A percentile compares a stretch with the other conserved stretches of the same genome.
phyloP scores from a whole-genome alignment of 148 eudicot genomes.

The Polygonum maritimum region DNA sequence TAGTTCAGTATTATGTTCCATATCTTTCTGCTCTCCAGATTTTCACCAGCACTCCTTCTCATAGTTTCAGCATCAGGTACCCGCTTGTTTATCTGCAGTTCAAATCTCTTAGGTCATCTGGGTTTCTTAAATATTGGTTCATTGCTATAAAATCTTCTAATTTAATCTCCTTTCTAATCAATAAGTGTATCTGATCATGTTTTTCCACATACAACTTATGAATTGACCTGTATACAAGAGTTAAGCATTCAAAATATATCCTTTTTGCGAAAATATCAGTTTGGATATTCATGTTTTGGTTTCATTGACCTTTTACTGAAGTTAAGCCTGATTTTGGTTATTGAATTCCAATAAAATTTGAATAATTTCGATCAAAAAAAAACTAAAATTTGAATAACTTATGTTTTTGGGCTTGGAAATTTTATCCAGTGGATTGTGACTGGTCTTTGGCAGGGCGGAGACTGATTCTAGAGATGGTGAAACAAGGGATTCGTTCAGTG shows the following conservation, averaged over 20 bases:
- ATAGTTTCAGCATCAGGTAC: constrained; percentile 50
- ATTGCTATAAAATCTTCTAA: no score
- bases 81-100: neutral
- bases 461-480: constrained; percentile 52
- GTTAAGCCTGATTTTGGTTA: no score
- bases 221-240: no score
- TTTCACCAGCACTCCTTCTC: constrained; percentile 60
- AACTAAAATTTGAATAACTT: no score
- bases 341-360: no score
- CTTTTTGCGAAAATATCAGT: no score
- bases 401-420: no score
- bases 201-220: no score
- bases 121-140: neutral
- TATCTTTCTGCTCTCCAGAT: constrained; percentile 91
- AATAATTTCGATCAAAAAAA: no score
- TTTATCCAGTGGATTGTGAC: neutral
- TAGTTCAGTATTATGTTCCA: constrained; percentile 88
- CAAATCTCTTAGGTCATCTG: neutral
- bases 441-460: neutral
- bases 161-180: neutral
- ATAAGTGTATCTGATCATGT: neutral
- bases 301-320: no score
- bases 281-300: no score
- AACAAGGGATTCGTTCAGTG: constrained; percentile 82
- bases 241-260: no score